These are phyloP conservation scores for Vaccinium corymbosum DNA, from an alignment of 148 eudicot species.

Conservation along the genomic window DNA sequence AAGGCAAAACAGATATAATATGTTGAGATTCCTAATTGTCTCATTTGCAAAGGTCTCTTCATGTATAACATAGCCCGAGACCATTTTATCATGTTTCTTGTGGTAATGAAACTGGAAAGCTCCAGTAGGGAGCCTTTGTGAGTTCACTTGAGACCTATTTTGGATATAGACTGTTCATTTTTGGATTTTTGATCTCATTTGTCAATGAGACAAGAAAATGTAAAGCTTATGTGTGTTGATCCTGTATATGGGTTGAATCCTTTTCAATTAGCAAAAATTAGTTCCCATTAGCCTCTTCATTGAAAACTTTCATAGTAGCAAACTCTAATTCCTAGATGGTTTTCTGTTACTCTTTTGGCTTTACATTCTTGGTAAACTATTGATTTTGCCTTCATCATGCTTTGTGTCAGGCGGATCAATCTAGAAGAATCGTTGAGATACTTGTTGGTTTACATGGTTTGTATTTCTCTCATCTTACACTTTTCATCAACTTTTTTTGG, in stretches of 20 bases:
- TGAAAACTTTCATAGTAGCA: neutral
- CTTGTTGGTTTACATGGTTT: constrained; percentile 28
- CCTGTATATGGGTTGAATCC: neutral
- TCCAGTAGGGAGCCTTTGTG: neutral
- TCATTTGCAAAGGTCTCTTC: neutral
- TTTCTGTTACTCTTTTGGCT: neutral
- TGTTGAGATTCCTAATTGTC: constrained; percentile 6
- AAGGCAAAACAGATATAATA: neutral
- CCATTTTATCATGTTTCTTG: neutral
- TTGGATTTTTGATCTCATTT: neutral
- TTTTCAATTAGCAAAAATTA: neutral
- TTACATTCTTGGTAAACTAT: neutral
- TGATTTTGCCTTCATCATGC: neutral
- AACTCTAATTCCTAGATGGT: no score
- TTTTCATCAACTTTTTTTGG: neutral
- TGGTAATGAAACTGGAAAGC: neutral
- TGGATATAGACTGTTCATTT: neutral
- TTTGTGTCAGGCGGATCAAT: constrained; percentile 26
- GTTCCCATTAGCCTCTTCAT: neutral
- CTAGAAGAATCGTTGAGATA: constrained; percentile 35
- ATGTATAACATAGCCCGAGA: neutral
- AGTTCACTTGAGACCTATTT: neutral
- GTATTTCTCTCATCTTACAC: constrained; percentile 13
- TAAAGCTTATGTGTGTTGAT: neutral
- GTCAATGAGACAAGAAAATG: neutral